Evolutionary conservation across 371 early-diverging fungal species (phyloP).

Genomic region (Syncephalis plumigaleata): DNA sequence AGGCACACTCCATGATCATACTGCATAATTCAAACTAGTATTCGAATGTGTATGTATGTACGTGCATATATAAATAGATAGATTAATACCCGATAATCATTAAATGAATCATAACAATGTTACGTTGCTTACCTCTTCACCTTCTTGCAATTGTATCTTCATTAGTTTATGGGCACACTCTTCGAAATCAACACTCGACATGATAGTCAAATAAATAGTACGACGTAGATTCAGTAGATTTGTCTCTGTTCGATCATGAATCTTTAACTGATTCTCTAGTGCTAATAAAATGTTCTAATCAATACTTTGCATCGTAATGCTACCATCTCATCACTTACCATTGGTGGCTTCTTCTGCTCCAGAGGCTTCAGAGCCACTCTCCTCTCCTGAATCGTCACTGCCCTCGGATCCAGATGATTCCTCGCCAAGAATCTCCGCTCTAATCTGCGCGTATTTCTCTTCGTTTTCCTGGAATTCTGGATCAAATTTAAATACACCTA

Average conservation of each 20-base stretch:
- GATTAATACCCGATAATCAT: neutral
- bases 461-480: constrained; percentile 70
- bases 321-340: constrained; percentile 7
- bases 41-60: neutral
- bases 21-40: constrained; percentile 66
- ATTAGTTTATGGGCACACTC: constrained; percentile 92
- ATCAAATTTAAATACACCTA: constrained; percentile 61
- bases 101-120: neutral
- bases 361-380: constrained; percentile 28
- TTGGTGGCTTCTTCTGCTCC: constrained; percentile 18
- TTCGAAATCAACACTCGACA: constrained; percentile 90
- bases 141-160: constrained; percentile 62
- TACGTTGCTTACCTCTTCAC: constrained; percentile 34
- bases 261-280: constrained; percentile 29
- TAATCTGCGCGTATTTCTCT: constrained; percentile 58
- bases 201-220: constrained; percentile 88
- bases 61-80: too few relatives aligned
- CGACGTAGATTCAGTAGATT: constrained; percentile 78
- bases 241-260: constrained; percentile 81
- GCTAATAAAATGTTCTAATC: constrained; percentile 1
- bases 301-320: constrained; percentile 2
- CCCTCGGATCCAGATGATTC: constrained; percentile 23
- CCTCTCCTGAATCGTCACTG: constrained; percentile 25
- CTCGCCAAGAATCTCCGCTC: constrained; percentile 83
- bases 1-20: constrained; percentile 95